Evolutionary conservation across 495 filamentous ascomycete genomes (phyloP).

Genomic region (Penicillium roqueforti): DNA sequence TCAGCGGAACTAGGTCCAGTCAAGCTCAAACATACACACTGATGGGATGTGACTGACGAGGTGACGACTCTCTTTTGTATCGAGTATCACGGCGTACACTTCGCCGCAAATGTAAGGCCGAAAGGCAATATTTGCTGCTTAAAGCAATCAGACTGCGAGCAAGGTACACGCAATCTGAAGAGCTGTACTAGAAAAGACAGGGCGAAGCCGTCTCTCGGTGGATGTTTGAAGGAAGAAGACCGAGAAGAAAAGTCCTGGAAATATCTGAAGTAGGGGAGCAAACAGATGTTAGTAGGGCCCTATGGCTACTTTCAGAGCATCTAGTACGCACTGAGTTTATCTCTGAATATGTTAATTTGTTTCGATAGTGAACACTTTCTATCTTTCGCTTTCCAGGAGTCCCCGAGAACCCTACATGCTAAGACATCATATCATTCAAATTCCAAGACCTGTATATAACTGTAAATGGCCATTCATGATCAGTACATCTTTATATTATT

Average conservation of each 20-base stretch:
- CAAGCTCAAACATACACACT: background rate
- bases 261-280: background rate
- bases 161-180: background rate
- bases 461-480: too few relatives aligned
- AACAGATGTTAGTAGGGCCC: background rate
- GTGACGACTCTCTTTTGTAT: too few relatives aligned
- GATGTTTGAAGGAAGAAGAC: background rate
- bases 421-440: too few relatives aligned
- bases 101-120: background rate
- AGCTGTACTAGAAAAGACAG: background rate
- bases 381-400: too few relatives aligned
- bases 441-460: too few relatives aligned
- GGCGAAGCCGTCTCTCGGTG: background rate
- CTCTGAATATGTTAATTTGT: background rate
- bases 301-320: background rate
- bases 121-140: background rate
- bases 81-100: background rate
- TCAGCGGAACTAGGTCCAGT: background rate
- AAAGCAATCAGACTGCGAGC: background rate
- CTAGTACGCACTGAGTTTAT: background rate
- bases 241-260: background rate
- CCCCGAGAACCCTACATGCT: too few relatives aligned
- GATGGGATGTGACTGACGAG: background rate
- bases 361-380: too few relatives aligned
- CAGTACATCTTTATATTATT: too few relatives aligned